Conservation (phyloP, 1,284 basidiomycete genomes). For the Apiotrichum mycotoxinovorans region DNA sequence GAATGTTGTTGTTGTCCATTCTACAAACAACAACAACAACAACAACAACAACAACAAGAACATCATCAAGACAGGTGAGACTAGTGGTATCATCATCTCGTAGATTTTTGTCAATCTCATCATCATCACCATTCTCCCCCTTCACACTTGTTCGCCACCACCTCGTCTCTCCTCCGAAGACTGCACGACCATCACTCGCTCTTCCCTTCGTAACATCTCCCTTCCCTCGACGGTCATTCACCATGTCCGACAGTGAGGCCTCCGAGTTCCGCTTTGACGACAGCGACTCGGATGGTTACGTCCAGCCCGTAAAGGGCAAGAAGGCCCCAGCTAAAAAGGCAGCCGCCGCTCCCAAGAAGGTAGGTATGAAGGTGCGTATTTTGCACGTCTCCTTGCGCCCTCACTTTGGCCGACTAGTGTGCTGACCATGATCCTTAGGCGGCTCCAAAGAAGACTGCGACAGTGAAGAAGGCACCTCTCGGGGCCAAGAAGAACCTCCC, state of each 20-base stretch:
- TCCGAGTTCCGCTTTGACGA: constrained; percentile 35
- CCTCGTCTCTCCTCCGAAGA: neutral
- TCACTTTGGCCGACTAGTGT: neutral
- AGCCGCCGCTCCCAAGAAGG: constrained; percentile 34
- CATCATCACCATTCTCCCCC: too few species aligned
- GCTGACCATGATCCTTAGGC: constrained; percentile 14
- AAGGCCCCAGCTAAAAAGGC: constrained; percentile 32
- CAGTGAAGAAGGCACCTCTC: constrained; percentile 50
- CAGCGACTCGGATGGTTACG: constrained; percentile 44
- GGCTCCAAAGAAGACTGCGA: constrained; percentile 52
- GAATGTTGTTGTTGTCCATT: neutral
- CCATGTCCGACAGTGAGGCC: constrained; percentile 48
- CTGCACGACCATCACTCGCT: neutral
- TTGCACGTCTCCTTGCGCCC: neutral
- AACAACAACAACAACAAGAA: too few species aligned
- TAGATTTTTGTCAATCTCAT: too few species aligned
- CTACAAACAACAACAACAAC: neutral
- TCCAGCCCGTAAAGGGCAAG: constrained; percentile 22
- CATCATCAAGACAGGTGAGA: too few species aligned
- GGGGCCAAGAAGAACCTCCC: constrained; percentile 63
- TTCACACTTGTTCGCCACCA: too few species aligned
- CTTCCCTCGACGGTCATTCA: neutral
- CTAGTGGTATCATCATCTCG: too few species aligned
- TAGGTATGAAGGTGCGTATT: constrained; percentile 3
- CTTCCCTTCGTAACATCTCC: neutral